Percentiles rank a stretch among this genome's conserved stretches.
phyloP scores from a whole-genome alignment of 78 protist species.

The Dictyostelium intermedium region DNA sequence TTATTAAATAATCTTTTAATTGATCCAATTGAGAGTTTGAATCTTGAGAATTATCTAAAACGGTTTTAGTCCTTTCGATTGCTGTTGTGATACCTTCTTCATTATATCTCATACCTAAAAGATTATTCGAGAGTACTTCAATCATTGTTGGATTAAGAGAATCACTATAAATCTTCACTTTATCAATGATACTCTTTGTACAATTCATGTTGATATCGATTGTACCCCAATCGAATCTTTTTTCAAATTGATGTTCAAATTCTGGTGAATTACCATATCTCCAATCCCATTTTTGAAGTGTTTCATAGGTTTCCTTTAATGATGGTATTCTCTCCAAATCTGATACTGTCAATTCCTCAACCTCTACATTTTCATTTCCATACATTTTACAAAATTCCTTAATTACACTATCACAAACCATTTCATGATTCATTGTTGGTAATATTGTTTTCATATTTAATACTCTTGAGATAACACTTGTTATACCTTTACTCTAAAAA shows the following conservation, averaged over 20 bases:
- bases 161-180: slow-evolving; percentile 47
- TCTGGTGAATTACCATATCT: slow-evolving; percentile 69
- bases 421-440: slow-evolving; percentile 39
- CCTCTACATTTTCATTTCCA: neutral
- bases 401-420: slow-evolving; percentile 25
- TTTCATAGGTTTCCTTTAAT: slow-evolving; percentile 52
- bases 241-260: slow-evolving; percentile 80
- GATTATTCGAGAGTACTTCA: neutral
- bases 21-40: slow-evolving; percentile 1
- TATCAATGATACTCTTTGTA: slow-evolving; percentile 34
- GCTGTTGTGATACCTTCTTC: slow-evolving; percentile 13
- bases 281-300: slow-evolving; percentile 71
- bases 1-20: slow-evolving; percentile 39
- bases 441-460: slow-evolving; percentile 44
- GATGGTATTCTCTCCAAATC: slow-evolving; percentile 47
- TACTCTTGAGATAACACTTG: slow-evolving; percentile 70
- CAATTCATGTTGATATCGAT: slow-evolving; percentile 67
- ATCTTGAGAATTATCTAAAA: neutral
- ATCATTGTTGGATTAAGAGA: slow-evolving; percentile 66
- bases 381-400: slow-evolving; percentile 15
- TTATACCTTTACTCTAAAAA: slow-evolving; percentile 69
- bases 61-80: slow-evolving; percentile 9
- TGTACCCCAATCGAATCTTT: slow-evolving; percentile 77
- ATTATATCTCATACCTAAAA: slow-evolving; percentile 21
- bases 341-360: slow-evolving; percentile 14